Evolutionary conservation across 2,329 filamentous ascomycete genomes (phyloP).

Genomic region (Pseudocercospora fijiensis): DNA sequence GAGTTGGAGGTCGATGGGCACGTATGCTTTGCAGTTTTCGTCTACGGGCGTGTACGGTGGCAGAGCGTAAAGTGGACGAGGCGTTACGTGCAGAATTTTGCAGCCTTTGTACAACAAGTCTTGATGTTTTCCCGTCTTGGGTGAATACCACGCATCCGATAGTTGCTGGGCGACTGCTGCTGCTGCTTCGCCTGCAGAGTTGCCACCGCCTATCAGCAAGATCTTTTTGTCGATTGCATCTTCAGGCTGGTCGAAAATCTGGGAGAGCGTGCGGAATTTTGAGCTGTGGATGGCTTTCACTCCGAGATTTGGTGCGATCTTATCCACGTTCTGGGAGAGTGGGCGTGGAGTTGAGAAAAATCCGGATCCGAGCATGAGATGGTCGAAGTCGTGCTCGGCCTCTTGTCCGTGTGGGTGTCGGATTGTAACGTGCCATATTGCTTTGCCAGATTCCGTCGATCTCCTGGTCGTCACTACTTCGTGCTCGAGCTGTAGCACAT

Average conservation of each 20-base stretch:
- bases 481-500: conserved; percentile 49
- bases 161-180: conserved; percentile 69
- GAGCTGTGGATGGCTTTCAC: conserved; percentile 66
- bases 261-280: conserved; percentile 57
- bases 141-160: conserved; percentile 61
- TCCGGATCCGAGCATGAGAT: conserved; percentile 70
- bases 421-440: conserved; percentile 27
- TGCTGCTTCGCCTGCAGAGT: conserved; percentile 78
- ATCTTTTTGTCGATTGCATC: conserved; percentile 56
- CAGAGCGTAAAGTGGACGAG: conserved; percentile 70
- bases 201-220: conserved; percentile 74
- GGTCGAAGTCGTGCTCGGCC: conserved; percentile 57
- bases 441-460: not conserved
- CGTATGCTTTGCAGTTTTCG: conserved; percentile 52
- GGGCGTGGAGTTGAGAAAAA: conserved; percentile 69
- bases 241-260: conserved; percentile 28
- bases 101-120: conserved; percentile 42
- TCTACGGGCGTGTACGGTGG: conserved; percentile 52
- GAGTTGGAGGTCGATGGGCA: conserved; percentile 70
- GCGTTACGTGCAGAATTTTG: conserved; percentile 66
- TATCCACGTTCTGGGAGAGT: conserved; percentile 50
- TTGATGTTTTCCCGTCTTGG: conserved; percentile 35
- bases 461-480: conserved; percentile 26
- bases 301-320: not conserved
- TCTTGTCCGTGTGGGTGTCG: conserved; percentile 23